Percentiles rank a stretch among this genome's conserved stretches.
These are phyloP conservation scores for Candida tibetensis DNA, from an alignment of 805 yeast species.

Conservation along the genomic window DNA sequence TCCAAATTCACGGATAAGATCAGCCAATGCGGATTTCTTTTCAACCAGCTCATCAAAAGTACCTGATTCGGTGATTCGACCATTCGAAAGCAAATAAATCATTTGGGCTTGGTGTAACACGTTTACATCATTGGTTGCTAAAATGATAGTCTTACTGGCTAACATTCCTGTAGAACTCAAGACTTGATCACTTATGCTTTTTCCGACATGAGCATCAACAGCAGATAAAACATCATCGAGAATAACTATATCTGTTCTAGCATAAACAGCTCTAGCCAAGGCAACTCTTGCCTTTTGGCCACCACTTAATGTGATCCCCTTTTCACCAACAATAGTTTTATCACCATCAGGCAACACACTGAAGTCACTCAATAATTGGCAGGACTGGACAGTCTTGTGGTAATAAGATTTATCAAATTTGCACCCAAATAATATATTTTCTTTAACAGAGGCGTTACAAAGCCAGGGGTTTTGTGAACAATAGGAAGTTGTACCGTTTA, in stretches of 20 bases:
- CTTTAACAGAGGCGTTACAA: slow-evolving; percentile 48
- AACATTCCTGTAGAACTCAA: slow-evolving; percentile 48
- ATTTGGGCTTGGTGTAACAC: slow-evolving; percentile 57
- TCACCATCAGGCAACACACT: slow-evolving; percentile 51
- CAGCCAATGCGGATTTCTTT: slow-evolving; percentile 35
- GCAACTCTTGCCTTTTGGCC: slow-evolving; percentile 66
- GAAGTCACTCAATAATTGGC: slow-evolving; percentile 49
- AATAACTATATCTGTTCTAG: slow-evolving; percentile 55
- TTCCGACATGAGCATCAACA: slow-evolving; percentile 70
- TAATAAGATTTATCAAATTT: slow-evolving; percentile 42
- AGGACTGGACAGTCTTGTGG: slow-evolving; percentile 43
- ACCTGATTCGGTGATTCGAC: slow-evolving; percentile 56
- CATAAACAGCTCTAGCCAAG: slow-evolving; percentile 67
- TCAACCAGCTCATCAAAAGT: slow-evolving; percentile 45
- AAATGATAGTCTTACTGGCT: slow-evolving; percentile 49
- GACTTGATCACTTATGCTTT: slow-evolving; percentile 50
- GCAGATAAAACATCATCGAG: slow-evolving; percentile 69
- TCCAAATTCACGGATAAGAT: slow-evolving; percentile 32
- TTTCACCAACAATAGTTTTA: slow-evolving; percentile 55
- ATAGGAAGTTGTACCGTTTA: slow-evolving; percentile 50
- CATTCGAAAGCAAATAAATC: slow-evolving; percentile 56
- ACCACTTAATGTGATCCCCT: slow-evolving; percentile 59
- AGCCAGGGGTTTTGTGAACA: slow-evolving; percentile 62
- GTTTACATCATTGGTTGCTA: slow-evolving; percentile 57
- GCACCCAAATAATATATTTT: slow-evolving; percentile 52